phyloP scores from a whole-genome alignment of 2,329 filamentous ascomycete species.

The Aspergillus cejpii region DNA sequence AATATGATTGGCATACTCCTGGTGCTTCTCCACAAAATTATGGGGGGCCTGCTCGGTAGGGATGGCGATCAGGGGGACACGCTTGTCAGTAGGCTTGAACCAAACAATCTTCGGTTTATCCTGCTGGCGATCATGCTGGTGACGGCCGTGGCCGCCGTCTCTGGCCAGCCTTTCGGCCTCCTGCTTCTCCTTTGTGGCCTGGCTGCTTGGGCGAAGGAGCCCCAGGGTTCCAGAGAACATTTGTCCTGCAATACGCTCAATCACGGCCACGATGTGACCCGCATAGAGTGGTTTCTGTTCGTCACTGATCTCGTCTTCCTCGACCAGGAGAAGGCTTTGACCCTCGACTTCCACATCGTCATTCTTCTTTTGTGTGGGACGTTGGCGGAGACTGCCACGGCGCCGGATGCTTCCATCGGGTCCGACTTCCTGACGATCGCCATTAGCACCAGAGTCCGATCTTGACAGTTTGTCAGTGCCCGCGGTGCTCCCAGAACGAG shows the following conservation, averaged over 20 bases:
- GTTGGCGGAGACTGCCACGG: slow-evolving; percentile 89
- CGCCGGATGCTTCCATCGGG: slow-evolving; percentile 81
- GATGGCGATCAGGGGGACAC: slow-evolving; percentile 94
- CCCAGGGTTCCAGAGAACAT: slow-evolving; percentile 98
- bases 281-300: slow-evolving; percentile 97
- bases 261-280: slow-evolving; percentile 92
- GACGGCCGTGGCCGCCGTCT: slow-evolving; percentile 66
- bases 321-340: slow-evolving; percentile 89
- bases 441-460: slow-evolving; percentile 53
- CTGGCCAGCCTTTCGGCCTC: slow-evolving; percentile 90
- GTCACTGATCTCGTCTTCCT: slow-evolving; percentile 98
- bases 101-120: slow-evolving; percentile 99
- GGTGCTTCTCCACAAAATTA: slow-evolving; percentile 97
- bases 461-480: slow-evolving; percentile 57
- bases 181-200: slow-evolving; percentile 98
- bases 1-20: slow-evolving; percentile 94
- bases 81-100: slow-evolving; percentile 99
- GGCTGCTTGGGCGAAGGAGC: slow-evolving; percentile 88
- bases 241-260: slow-evolving; percentile 93
- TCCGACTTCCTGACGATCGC: slow-evolving; percentile 55
- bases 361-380: slow-evolving; percentile 99
- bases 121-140: slow-evolving; percentile 74
- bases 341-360: slow-evolving; percentile 98
- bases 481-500: slow-evolving; percentile 68
- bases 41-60: slow-evolving; percentile 95